Evolutionary conservation across 768 basidiomycete species (phyloP).

Genomic region (Termitomyces sp.): DNA sequence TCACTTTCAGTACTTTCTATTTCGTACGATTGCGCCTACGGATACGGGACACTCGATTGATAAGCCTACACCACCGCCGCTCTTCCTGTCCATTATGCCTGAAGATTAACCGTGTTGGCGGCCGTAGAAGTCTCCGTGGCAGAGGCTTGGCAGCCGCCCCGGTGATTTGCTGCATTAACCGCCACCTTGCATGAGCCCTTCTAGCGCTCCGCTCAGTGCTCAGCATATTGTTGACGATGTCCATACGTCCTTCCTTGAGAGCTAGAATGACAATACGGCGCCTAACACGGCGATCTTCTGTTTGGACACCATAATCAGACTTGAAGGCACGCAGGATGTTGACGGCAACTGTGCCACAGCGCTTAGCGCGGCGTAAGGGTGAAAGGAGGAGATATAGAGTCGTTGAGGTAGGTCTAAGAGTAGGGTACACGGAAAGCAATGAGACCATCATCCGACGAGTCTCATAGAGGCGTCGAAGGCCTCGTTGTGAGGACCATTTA

Average conservation of each 20-base stretch:
- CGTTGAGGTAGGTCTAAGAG: conserved; percentile 51
- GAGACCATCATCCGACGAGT: conserved; percentile 40
- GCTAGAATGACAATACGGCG: conserved; percentile 58
- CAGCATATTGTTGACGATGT: conserved; percentile 38
- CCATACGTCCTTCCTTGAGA: conserved; percentile 59
- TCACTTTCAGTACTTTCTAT: conserved; percentile 7
- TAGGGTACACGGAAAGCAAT: conserved; percentile 43
- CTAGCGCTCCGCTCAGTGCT: conserved; percentile 11
- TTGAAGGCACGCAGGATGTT: conserved; percentile 42
- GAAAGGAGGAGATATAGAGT: conserved; percentile 60
- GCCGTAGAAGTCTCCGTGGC: conserved; percentile 13
- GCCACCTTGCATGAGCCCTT: conserved; percentile 15
- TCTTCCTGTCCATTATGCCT: conserved; percentile 28
- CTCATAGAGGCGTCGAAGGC: conserved; percentile 41
- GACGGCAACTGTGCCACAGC: conserved; percentile 54
- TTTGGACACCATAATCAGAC: conserved; percentile 49
- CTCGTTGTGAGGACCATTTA: conserved; percentile 26
- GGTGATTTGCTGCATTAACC: conserved; percentile 13
- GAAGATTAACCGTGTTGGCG: conserved; percentile 25
- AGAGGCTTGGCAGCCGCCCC: conserved; percentile 12
- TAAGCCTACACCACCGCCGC: conserved; percentile 25
- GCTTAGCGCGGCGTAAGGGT: conserved; percentile 42
- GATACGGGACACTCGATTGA: conserved; percentile 14
- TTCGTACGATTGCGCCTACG: conserved; percentile 9
- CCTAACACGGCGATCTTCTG: conserved; percentile 57